Evolutionary conservation across 2,329 filamentous ascomycete species (phyloP).

Genomic region (Niveomyces coronatus): DNA sequence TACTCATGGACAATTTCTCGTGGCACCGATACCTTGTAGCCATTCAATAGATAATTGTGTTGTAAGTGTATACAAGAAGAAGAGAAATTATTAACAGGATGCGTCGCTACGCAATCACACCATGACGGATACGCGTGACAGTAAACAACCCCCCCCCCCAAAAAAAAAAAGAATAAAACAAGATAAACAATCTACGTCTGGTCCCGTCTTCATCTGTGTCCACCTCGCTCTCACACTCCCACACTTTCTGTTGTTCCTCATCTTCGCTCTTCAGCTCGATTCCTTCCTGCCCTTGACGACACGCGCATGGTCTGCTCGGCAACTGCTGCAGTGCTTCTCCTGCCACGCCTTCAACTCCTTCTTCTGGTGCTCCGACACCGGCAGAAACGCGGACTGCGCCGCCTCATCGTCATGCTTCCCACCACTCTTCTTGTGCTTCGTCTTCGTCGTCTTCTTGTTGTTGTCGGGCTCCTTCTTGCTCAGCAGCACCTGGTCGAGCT

Average conservation of each 20-base stretch:
- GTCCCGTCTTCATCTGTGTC: too few species aligned
- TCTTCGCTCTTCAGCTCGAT: neutral
- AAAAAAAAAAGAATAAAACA: neutral
- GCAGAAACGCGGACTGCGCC: too few species aligned
- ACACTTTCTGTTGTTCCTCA: neutral
- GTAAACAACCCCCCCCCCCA: too few species aligned
- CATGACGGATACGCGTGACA: too few species aligned
- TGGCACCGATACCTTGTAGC: too few species aligned
- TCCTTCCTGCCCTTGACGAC: slow-evolving; percentile 1
- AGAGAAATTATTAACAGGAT: too few species aligned
- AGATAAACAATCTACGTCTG: neutral
- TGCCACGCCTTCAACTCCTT: slow-evolving; percentile 7
- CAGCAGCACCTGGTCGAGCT: slow-evolving; percentile 39
- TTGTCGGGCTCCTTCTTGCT: slow-evolving; percentile 16
- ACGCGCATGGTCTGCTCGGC: slow-evolving; percentile 1
- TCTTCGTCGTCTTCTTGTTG: slow-evolving; percentile 11
- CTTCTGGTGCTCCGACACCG: slow-evolving; percentile 8
- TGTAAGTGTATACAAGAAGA: too few species aligned
- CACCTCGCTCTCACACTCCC: too few species aligned
- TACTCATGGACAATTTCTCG: too few species aligned
- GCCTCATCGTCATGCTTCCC: too few species aligned
- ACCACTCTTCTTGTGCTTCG: slow-evolving; percentile 23
- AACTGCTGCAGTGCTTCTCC: slow-evolving; percentile 6
- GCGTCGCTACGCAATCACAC: too few species aligned
- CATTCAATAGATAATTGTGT: too few species aligned